Evolutionary conservation across 2,329 filamentous ascomycete genomes (phyloP).

Genomic region (Aspergillus texensis): DNA sequence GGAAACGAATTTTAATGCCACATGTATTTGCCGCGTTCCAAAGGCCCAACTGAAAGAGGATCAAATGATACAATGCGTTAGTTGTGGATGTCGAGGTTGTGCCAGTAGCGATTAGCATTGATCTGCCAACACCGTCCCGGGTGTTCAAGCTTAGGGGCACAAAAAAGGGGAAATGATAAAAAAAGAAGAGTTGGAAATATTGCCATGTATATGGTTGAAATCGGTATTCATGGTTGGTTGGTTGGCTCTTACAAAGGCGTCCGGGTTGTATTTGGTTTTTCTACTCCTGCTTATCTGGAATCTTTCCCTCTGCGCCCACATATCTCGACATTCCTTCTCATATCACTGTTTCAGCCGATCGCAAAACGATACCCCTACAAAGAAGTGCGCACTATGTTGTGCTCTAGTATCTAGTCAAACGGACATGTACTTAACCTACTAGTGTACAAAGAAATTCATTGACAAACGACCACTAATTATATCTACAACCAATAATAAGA

Average conservation of each 20-base stretch:
- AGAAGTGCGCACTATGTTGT: neutral
- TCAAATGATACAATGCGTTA: slow-evolving; percentile 89
- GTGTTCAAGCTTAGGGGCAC: neutral
- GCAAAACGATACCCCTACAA: neutral
- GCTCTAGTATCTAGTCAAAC: neutral
- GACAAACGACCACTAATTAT: neutral
- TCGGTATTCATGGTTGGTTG: neutral
- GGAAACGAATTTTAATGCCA: slow-evolving; percentile 98
- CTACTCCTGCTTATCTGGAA: neutral
- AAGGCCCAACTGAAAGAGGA: slow-evolving; percentile 86
- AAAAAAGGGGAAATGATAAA: neutral
- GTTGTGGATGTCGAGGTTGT: slow-evolving; percentile 90
- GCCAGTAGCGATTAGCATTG: slow-evolving; percentile 72
- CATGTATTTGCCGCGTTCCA: slow-evolving; percentile 94
- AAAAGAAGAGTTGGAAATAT: neutral
- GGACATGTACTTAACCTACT: neutral
- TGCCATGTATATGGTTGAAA: neutral
- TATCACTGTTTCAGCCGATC: neutral
- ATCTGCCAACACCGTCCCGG: neutral
- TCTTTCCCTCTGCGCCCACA: neutral
- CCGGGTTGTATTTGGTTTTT: neutral
- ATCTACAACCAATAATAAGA: neutral
- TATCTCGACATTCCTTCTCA: neutral
- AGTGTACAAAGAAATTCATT: neutral
- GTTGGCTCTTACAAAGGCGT: neutral